Evolutionary conservation across 371 early-diverging fungal genomes (phyloP).

Genomic region (Rhizopus arrhizus): DNA sequence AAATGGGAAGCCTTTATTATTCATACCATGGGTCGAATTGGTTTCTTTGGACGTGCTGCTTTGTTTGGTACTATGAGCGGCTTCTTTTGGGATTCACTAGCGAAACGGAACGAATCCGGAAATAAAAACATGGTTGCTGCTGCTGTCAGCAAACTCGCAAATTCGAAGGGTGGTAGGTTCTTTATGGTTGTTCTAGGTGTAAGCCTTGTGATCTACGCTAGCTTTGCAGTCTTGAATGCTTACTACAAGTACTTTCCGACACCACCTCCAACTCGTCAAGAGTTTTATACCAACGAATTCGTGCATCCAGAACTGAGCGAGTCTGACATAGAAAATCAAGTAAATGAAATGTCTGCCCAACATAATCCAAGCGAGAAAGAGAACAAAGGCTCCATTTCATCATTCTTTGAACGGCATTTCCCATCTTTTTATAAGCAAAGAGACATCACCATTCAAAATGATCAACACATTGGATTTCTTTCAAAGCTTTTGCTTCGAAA

Average conservation of each 20-base stretch:
- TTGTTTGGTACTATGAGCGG: conserved; percentile 49
- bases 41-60: conserved; percentile 46
- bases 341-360: too few relatives aligned
- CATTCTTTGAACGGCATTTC: background rate
- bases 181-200: conserved; percentile 46
- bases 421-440: too few relatives aligned
- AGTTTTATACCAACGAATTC: conserved; percentile 29
- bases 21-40: conserved; percentile 42
- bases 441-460: too few relatives aligned
- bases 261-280: conserved; percentile 43
- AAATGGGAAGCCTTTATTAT: conserved; percentile 41
- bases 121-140: conserved; percentile 41
- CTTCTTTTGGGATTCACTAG: conserved; percentile 51
- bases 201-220: conserved; percentile 42
- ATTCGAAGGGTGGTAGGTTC: conserved; percentile 37
- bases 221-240: conserved; percentile 46
- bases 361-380: too few relatives aligned
- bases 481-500: too few relatives aligned
- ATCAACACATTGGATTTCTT: too few relatives aligned
- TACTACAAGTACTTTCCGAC: conserved; percentile 54
- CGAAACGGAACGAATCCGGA: conserved; percentile 37
- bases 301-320: conserved; percentile 11
- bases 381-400: background rate
- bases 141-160: conserved; percentile 39
- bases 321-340: background rate